Base-by-base conservation (phyloP, 2,329 filamentous ascomycete species). In the Talaromyces rugulosus region DNA sequence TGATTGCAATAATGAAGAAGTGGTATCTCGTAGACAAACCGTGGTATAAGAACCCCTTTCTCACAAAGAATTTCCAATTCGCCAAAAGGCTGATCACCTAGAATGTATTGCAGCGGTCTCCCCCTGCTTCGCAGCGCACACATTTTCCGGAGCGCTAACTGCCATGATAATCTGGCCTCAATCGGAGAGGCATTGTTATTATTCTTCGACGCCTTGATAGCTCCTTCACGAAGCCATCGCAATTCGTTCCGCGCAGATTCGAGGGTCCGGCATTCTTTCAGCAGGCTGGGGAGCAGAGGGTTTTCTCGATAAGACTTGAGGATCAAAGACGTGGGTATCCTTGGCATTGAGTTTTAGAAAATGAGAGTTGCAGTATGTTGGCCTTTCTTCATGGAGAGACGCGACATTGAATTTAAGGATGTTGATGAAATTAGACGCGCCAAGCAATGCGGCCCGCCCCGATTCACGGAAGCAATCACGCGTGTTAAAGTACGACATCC, bases 51-150 rank as follows among this genome's bases (percentile, higher is more conserved):
- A 5, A 98, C 93, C 2, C 91, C 91, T 11, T 81, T 84, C 31
- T 80, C 81, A 71, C 93, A 97, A 60, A 83, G 77, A 53, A 99
- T 89, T 50, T 96, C 89, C 16, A 98, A 77, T 4, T 86, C 79
- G 0, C 93, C 94, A 76, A 99, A 98, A 1, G 89, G 95, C 73
- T 97, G 92, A 5, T 88, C 87, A 3, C 92, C 92, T 1, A 99
- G 79, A 27, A 98, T 83, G 72, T 98, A 98, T 74, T 98, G 95
- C 36, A 99, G 77, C 1, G 95, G 95, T 62, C 87, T 84, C 1
- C 92, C 92, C n/a, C 67, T 74, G 3, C 81, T 77, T 62, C 86
- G 78, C 53, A 72, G 67, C 23, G 58, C 58, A 59, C 77, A 82
- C 69, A 79, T 74, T 3, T 61, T 65, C 55, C 65, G 68, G 23